phyloP scores from a whole-genome alignment of 2,329 filamentous ascomycete genomes.

The Colletotrichum eleusines region DNA sequence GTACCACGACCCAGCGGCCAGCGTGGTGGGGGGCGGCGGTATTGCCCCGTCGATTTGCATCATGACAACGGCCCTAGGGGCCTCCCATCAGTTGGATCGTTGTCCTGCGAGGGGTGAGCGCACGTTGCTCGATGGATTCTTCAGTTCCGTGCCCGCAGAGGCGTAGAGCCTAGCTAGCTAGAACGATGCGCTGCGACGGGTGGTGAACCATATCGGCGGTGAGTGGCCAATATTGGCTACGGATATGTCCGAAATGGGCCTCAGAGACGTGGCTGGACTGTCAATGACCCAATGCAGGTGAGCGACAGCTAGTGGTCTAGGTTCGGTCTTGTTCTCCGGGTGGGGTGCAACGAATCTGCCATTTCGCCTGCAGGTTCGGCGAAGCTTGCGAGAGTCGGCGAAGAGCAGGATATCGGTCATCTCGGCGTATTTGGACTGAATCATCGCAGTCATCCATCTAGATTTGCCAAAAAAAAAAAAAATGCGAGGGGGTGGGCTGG shows the following conservation, averaged over 20 bases:
- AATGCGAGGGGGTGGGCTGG: conserved; percentile 18
- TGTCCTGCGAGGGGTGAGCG: too few species aligned
- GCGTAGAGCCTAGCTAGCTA: not conserved
- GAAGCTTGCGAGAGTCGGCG: not conserved
- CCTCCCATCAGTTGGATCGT: too few species aligned
- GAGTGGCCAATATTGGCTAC: conserved; percentile 23
- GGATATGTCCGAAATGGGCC: conserved; percentile 8
- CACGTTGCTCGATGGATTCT: too few species aligned
- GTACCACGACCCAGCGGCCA: not conserved
- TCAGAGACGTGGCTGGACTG: conserved; percentile 11
- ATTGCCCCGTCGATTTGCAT: conserved; percentile 1
- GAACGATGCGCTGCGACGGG: not conserved
- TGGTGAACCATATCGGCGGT: conserved; percentile 11
- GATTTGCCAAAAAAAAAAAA: conserved; percentile 12
- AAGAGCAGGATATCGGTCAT: not conserved
- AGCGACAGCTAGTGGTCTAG: not conserved
- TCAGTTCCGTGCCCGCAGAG: conserved; percentile 5
- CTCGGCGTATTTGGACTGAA: not conserved
- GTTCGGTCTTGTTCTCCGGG: not conserved
- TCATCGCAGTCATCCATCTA: not conserved
- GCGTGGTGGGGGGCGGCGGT: not conserved
- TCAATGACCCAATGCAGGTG: conserved; percentile 2
- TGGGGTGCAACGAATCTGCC: conserved; percentile 2
- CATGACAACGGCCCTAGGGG: not conserved
- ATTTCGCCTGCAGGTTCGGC: conserved; percentile 4